Evolutionary conservation across 306 rosid species (phyloP).

Genomic region (Castanea crenata): DNA sequence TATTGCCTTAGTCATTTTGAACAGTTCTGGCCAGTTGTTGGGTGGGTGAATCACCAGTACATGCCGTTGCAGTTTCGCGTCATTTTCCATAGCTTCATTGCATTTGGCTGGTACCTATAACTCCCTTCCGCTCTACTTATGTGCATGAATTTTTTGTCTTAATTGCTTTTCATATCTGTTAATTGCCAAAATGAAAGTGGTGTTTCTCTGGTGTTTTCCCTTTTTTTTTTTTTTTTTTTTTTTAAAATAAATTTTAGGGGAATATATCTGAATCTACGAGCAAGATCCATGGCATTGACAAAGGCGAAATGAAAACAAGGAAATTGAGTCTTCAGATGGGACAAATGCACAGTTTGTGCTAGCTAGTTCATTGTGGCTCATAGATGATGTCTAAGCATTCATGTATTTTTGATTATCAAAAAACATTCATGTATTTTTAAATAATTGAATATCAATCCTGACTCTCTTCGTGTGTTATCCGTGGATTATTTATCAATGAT

Average conservation of each 20-base stretch:
- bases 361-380: background rate
- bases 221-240: background rate
- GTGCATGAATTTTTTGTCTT: background rate
- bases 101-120: slow-evolving; percentile 67
- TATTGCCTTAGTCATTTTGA: slow-evolving; percentile 18
- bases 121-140: background rate
- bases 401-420: background rate
- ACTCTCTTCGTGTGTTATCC: background rate
- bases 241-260: slow-evolving; percentile 49
- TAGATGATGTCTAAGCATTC: background rate
- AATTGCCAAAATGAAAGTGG: background rate
- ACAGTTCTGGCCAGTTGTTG: slow-evolving; percentile 90
- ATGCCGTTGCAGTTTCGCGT: slow-evolving; percentile 89
- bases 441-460: background rate
- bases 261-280: slow-evolving; percentile 76
- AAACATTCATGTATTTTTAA: background rate
- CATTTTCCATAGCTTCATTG: slow-evolving; percentile 70
- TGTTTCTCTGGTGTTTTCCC: slow-evolving; percentile 7
- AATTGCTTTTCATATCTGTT: slow-evolving; percentile 6
- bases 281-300: slow-evolving; percentile 57
- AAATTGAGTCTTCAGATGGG: background rate
- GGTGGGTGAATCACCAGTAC: slow-evolving; percentile 86
- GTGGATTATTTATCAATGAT: background rate
- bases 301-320: slow-evolving; percentile 39
- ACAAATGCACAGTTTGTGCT: background rate